These are phyloP conservation scores for Fusarium nygamai DNA, from an alignment of 2,329 filamentous ascomycete genomes.

Conservation along the genomic window DNA sequence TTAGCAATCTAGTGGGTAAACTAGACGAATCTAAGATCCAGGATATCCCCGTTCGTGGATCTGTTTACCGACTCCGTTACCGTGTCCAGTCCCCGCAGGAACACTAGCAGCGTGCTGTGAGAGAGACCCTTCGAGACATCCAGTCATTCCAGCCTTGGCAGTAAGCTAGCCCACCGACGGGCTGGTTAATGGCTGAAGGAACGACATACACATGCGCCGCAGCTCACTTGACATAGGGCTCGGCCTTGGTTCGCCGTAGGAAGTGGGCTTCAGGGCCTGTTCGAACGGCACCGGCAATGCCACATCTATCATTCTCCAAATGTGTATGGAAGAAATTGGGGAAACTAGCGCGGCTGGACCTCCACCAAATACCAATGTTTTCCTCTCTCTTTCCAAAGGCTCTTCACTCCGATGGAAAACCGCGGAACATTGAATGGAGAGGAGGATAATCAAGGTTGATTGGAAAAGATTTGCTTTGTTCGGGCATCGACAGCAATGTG, in stretches of 20 bases:
- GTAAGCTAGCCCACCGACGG: constrained; percentile 30
- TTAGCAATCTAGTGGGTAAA: neutral
- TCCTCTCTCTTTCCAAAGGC: neutral
- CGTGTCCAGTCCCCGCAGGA: constrained; percentile 11
- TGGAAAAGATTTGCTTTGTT: constrained; percentile 25
- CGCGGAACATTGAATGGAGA: constrained; percentile 4
- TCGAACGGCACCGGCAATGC: constrained; percentile 34
- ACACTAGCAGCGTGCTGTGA: constrained; percentile 13
- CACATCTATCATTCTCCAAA: constrained; percentile 37
- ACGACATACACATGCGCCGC: constrained; percentile 45
- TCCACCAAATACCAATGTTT: constrained; percentile 14
- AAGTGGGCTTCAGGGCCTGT: constrained; percentile 37
- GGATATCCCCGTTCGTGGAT: constrained; percentile 12
- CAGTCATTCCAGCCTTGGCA: constrained; percentile 13
- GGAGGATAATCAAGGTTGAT: neutral
- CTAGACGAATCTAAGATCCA: neutral
- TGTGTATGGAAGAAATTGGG: constrained; percentile 34
- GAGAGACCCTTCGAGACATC: constrained; percentile 10
- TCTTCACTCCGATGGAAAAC: neutral
- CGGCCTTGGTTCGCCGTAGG: constrained; percentile 32
- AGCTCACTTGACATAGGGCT: constrained; percentile 46
- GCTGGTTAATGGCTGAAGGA: constrained; percentile 33
- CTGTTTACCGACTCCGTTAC: constrained; percentile 23
- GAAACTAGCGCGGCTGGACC: constrained; percentile 15
- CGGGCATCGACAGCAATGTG: constrained; percentile 30